Conservation (phyloP, 2,329 filamentous ascomycete genomes). For the Dothistroma septosporum region DNA sequence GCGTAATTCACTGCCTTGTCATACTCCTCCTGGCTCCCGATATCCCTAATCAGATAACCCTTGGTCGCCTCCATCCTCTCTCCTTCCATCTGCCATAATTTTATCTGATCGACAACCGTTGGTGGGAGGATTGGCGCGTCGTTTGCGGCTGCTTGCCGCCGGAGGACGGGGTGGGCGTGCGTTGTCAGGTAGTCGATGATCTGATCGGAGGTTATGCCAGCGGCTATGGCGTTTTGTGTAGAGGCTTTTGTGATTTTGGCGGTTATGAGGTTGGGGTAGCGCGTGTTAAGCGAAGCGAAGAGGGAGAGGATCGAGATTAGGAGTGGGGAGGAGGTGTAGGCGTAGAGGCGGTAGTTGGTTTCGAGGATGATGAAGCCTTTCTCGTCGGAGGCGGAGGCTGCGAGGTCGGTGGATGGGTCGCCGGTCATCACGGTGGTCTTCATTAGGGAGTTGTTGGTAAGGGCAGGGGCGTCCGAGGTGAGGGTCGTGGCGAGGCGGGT, state of each 20-base stretch:
- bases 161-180: slow-evolving; percentile 93
- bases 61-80: slow-evolving; percentile 82
- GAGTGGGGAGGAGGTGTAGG: slow-evolving; percentile 88
- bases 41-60: slow-evolving; percentile 88
- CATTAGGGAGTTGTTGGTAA: slow-evolving; percentile 65
- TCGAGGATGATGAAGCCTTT: slow-evolving; percentile 92
- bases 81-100: slow-evolving; percentile 95
- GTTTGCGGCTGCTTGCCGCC: slow-evolving; percentile 49
- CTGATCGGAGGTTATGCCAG: slow-evolving; percentile 90
- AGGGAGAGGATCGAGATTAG: slow-evolving; percentile 92
- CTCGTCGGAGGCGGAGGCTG: slow-evolving; percentile 38
- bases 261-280: slow-evolving; percentile 90
- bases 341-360: slow-evolving; percentile 96
- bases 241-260: slow-evolving; percentile 86
- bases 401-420: slow-evolving; percentile 32
- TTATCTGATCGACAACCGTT: slow-evolving; percentile 94
- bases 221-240: slow-evolving; percentile 69
- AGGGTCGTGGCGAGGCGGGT: slow-evolving; percentile 92
- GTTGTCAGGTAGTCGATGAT: slow-evolving; percentile 89
- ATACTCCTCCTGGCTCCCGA: slow-evolving; percentile 62
- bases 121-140: slow-evolving; percentile 74
- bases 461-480: slow-evolving; percentile 68
- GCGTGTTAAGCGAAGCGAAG: slow-evolving; percentile 81
- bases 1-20: slow-evolving; percentile 69
- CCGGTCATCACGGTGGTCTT: slow-evolving; percentile 55